Evolutionary conservation across 2,329 filamentous ascomycete species (phyloP), one percentile per base, ranked within the genome.

Genomic region (Arthrocladium fulminans): DNA sequence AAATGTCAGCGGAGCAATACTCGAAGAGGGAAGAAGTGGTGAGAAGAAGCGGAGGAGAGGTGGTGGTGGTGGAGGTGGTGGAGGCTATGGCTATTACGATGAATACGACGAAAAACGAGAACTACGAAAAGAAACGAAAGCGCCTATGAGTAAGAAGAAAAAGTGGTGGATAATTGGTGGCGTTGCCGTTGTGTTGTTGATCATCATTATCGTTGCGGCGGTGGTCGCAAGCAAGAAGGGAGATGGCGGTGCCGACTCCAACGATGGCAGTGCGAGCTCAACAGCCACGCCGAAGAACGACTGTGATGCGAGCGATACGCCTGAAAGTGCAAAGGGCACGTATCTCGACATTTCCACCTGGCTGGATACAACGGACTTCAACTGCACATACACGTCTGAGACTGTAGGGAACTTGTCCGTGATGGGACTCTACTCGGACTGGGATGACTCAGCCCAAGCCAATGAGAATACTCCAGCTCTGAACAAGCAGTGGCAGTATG

Each of bases 331-430:
- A 59, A 81, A 79, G 64, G 87, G 81, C 12, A 86, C 84, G 2
- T 83, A 85, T 54, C 73, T 95, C 17, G 89, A 98, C 61, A 92
- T 92, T 0, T 94, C 88, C 65, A 81, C 83, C 1, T 98, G 92
- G 92, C 84, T 85, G 56, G 84, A 94, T 58, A 96, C 89, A 0
- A 77, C 74, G 0, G 88, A 89, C 60, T 95, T 97, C 72, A 98
- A 98, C 63, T 77, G 90, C 52, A 97, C 92, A 0, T 98, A 94
- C 63, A 98, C 92, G 0, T 80, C 83, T 51, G 77, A 80, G 43
- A 88, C 81, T 12, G 83, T 97, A 0, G 92, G 92, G 17, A 86
- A 83, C 2, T 74, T 98, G n/a, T 83, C 88, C 0, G 66, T 97
- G 51, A 97, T 97, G 81, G 92, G 92, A 0, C 75, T 98, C 20